Percentiles rank a stretch among this genome's conserved stretches.
Evolutionary conservation across 257 asterid genomes (phyloP).

Genomic region (Solanum chmielewskii): DNA sequence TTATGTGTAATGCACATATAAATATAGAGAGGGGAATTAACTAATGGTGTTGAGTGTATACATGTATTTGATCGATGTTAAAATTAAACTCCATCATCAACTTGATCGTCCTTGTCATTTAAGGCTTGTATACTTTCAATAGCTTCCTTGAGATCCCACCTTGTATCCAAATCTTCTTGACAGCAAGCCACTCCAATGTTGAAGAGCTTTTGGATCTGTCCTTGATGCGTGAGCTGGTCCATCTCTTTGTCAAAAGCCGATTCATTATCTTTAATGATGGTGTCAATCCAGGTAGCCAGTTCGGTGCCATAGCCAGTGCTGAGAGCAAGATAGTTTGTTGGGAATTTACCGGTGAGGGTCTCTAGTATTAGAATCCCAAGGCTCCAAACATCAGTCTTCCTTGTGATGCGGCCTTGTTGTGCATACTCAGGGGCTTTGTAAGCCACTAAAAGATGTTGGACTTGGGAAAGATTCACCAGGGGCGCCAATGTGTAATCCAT

Average conservation of each 20-base stretch:
- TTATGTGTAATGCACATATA: neutral
- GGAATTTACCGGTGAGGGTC: conserved; percentile 56
- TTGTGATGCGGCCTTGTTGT: conserved; percentile 21
- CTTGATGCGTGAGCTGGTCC: conserved; percentile 14
- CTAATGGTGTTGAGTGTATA: neutral
- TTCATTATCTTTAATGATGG: conserved; percentile 8
- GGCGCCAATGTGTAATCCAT: conserved; percentile 84
- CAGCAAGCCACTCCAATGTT: conserved; percentile 57
- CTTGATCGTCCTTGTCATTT: conserved; percentile 14
- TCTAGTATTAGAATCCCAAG: conserved; percentile 72
- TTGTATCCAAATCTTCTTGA: conserved; percentile 42
- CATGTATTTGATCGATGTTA: neutral
- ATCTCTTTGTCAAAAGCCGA: conserved; percentile 48
- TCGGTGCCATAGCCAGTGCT: conserved; percentile 26
- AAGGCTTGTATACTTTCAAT: conserved; percentile 35
- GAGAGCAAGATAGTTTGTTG: conserved; percentile 43
- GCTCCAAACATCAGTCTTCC: conserved; percentile 86
- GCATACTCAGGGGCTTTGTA: conserved; percentile 77
- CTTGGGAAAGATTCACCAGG: conserved; percentile 54
- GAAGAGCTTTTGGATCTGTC: conserved; percentile 52
- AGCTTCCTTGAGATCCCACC: conserved; percentile 62
- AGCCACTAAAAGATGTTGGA: conserved; percentile 49
- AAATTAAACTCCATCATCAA: neutral
- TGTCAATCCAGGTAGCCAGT: conserved; percentile 44
- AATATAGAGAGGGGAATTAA: neutral